Percentiles rank a stretch among this genome's conserved stretches.
These are phyloP conservation scores for Backusella westeae DNA, from an alignment of 192 early-diverging fungal genomes.

Conservation along the genomic window DNA sequence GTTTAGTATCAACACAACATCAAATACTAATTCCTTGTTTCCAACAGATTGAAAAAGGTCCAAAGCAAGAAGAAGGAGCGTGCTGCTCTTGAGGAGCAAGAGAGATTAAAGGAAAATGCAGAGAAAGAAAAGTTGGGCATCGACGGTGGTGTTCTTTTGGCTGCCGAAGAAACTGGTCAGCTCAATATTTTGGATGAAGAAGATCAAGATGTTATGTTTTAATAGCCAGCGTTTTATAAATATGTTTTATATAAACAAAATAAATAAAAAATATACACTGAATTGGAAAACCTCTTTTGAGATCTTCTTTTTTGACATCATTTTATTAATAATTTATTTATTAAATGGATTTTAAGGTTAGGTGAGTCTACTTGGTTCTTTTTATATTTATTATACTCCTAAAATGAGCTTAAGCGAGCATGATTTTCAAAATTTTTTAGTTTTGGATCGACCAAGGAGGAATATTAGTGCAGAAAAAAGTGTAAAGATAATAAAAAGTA, in stretches of 20 bases:
- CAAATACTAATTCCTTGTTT: background rate
- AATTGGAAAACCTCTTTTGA: too few relatives aligned
- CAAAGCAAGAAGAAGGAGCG: slow-evolving; percentile 96
- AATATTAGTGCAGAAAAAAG: background rate
- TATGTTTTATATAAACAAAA: background rate
- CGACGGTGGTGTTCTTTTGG: slow-evolving; percentile 12
- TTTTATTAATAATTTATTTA: too few relatives aligned
- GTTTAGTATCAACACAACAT: background rate
- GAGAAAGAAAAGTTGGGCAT: slow-evolving; percentile 7
- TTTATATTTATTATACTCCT: background rate
- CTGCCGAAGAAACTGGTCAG: slow-evolving; percentile 35
- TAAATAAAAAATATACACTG: background rate
- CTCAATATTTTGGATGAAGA: slow-evolving; percentile 34
- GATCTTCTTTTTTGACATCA: too few relatives aligned
- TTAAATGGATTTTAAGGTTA: background rate
- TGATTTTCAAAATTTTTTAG: background rate
- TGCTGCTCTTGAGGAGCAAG: slow-evolving; percentile 56
- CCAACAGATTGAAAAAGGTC: slow-evolving; percentile 88
- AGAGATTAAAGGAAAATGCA: slow-evolving; percentile 19
- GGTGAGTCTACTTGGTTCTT: background rate
- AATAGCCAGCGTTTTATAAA: background rate
- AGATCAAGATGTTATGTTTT: slow-evolving; percentile 34
- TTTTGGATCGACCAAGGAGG: background rate
- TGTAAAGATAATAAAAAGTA: background rate
- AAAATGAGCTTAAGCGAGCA: background rate